phyloP scores from a whole-genome alignment of 768 basidiomycete genomes.

The Suillus subalutaceus region DNA sequence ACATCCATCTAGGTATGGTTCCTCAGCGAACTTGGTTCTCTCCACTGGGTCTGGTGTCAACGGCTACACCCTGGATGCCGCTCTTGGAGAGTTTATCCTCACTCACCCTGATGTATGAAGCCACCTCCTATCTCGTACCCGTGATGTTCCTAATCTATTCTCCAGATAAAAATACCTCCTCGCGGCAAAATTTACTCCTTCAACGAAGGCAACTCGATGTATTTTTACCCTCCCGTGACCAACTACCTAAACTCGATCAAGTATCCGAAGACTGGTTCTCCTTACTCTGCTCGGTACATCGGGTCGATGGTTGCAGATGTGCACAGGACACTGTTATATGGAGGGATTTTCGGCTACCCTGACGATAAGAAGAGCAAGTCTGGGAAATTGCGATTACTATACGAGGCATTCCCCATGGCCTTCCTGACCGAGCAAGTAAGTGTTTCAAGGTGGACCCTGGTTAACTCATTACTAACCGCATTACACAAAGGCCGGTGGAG shows the following conservation, averaged over 20 bases:
- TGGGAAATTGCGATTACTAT: conserved; percentile 92
- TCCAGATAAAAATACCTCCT: conserved; percentile 85
- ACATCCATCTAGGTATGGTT: conserved; percentile 67
- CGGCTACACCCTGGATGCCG: conserved; percentile 95
- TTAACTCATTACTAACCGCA: not conserved
- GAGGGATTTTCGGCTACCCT: conserved; percentile 98
- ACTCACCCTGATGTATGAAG: conserved; percentile 88
- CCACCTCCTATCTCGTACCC: conserved; percentile 4
- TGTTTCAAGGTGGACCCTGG: not conserved
- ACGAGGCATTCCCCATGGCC: conserved; percentile 98
- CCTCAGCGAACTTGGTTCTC: conserved; percentile 94
- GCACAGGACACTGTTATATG: conserved; percentile 93
- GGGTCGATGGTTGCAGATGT: conserved; percentile 99
- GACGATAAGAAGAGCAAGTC: conserved; percentile 97
- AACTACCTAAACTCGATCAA: conserved; percentile 92
- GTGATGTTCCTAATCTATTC: conserved; percentile 8
- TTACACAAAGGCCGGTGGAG: conserved; percentile 78
- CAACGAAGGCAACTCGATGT: conserved; percentile 98
- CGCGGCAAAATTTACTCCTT: conserved; percentile 99
- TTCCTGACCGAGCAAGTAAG: conserved; percentile 89
- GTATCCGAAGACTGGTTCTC: conserved; percentile 73
- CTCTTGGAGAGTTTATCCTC: conserved; percentile 97
- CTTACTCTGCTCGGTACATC: conserved; percentile 92
- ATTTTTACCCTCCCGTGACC: conserved; percentile 82
- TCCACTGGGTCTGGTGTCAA: conserved; percentile 96